Evolutionary conservation across 1,139 yeast genomes (phyloP).

Genomic region (Schwanniomyces etchellsii): DNA sequence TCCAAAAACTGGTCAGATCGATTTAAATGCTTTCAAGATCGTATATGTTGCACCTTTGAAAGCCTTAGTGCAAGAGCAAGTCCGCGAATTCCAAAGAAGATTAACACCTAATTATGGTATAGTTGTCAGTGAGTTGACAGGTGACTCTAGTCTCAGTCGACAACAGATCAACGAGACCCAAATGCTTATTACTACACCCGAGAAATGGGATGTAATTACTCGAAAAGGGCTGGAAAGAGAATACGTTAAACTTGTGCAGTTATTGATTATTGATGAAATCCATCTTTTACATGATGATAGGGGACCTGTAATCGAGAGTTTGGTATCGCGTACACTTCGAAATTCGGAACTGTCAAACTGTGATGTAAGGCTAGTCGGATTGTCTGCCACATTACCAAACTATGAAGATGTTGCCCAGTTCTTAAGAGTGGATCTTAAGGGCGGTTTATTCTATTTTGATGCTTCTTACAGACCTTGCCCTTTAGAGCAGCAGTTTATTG

Average conservation of each 20-base stretch:
- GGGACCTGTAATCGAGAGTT: constrained; percentile 90
- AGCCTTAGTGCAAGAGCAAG: constrained; percentile 94
- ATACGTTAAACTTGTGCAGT: constrained; percentile 56
- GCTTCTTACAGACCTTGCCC: constrained; percentile 89
- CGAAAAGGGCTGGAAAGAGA: constrained; percentile 64
- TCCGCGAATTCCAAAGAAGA: constrained; percentile 74
- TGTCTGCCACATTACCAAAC: constrained; percentile 93
- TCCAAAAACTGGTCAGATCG: constrained; percentile 41
- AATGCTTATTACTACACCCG: constrained; percentile 87
- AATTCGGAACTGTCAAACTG: constrained; percentile 37
- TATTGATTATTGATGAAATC: constrained; percentile 88
- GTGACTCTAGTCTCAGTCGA: constrained; percentile 77
- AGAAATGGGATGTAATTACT: constrained; percentile 95
- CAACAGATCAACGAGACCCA: constrained; percentile 78
- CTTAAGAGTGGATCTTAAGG: constrained; percentile 55
- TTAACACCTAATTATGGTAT: constrained; percentile 58
- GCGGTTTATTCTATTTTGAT: constrained; percentile 74
- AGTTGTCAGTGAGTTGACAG: constrained; percentile 81
- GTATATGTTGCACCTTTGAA: constrained; percentile 93
- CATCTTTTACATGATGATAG: constrained; percentile 91
- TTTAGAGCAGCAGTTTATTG: constrained; percentile 79
- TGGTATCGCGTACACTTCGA: constrained; percentile 70
- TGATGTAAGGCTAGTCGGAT: constrained; percentile 67
- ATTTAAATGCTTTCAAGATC: constrained; percentile 59
- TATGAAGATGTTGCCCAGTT: constrained; percentile 83